Evolutionary conservation across 116 monocot genomes (phyloP).

Genomic region (Trichopus zeylanicus): DNA sequence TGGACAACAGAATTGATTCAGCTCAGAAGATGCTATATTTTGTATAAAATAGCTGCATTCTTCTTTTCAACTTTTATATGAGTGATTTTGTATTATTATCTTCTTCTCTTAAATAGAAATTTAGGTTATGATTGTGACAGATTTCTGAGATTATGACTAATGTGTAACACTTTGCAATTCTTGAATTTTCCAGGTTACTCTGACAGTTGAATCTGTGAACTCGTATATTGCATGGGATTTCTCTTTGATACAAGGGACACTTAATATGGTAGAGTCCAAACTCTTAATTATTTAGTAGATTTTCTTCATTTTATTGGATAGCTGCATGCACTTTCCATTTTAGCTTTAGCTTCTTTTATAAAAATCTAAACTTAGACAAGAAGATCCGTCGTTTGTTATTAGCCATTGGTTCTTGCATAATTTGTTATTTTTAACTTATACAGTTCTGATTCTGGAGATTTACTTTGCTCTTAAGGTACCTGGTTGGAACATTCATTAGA

Average conservation of each 20-base stretch:
- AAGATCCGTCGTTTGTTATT: not conserved
- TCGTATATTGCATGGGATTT: constrained; percentile 99
- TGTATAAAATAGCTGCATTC: too few species aligned
- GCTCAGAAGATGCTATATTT: too few species aligned
- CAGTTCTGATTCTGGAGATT: not conserved
- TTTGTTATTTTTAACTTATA: not conserved
- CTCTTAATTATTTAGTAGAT: not conserved
- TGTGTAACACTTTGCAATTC: not conserved
- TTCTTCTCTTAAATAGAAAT: too few species aligned
- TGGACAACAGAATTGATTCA: too few species aligned
- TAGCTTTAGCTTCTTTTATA: not conserved
- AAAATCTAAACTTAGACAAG: not conserved
- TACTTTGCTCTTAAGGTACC: too few species aligned
- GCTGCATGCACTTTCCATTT: too few species aligned
- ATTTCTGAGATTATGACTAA: not conserved
- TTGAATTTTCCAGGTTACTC: constrained; percentile 45
- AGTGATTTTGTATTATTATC: too few species aligned
- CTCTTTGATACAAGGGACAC: constrained; percentile 68
- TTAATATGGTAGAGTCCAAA: constrained; percentile 47
- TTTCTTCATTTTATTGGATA: too few species aligned
- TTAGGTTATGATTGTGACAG: not conserved
- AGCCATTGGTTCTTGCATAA: constrained; percentile 1
- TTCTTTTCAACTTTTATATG: too few species aligned
- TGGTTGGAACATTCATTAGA: too few species aligned
- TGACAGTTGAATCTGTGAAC: constrained; percentile 80